Base-by-base conservation (phyloP, 192 early-diverging fungal species). In the Funneliformis geosporum region DNA sequence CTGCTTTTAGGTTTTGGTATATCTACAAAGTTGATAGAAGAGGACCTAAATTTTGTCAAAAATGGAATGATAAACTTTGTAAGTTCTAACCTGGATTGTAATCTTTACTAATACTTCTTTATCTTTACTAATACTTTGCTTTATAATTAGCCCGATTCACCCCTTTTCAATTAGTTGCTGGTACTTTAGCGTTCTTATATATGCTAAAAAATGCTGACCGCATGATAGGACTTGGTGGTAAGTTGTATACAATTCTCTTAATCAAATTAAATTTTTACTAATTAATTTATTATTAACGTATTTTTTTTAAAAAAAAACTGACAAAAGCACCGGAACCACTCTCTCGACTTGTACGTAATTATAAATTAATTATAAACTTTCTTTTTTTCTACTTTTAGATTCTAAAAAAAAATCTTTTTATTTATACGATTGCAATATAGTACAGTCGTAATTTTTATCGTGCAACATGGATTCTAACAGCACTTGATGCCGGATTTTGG, bases 401-500 rank as follows among this genome's bases (percentile, higher is more conserved):
- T 23, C 25, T 27, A 14, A 16, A 50, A 28, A 59, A 71, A 68
- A 40, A 33, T 2, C 33, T 14, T 40, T 46, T 67, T 1, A 16
- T 5, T 46, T 27, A 60, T 55, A 40, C 23, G 8, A 11, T 40
- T 8, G 14, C 61, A 9, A 23, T 62, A 66, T 86, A 92, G 87
- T 99, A 99, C 86, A 96, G 92, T 47, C 89, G 92, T 14, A 95
- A 90, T 84, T 99, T 94, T 83, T 97, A 94, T 79, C 90, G 97
- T 18, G 94, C 94, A 14, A 92, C 96, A 0, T 97, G 95, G 93
- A 84, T 97, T 44, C 81, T 96, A 67, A 95, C 95, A 1, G 95
- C 93, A 4, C 83, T 97, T n/a, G 97, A 99, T 77, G 97, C 96
- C 3, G 97, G 96, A 0, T 97, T 97, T 84, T 91, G 96, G 79